Evolutionary conservation across 768 basidiomycete genomes (phyloP).

Genomic region (Austroboletus festivus): DNA sequence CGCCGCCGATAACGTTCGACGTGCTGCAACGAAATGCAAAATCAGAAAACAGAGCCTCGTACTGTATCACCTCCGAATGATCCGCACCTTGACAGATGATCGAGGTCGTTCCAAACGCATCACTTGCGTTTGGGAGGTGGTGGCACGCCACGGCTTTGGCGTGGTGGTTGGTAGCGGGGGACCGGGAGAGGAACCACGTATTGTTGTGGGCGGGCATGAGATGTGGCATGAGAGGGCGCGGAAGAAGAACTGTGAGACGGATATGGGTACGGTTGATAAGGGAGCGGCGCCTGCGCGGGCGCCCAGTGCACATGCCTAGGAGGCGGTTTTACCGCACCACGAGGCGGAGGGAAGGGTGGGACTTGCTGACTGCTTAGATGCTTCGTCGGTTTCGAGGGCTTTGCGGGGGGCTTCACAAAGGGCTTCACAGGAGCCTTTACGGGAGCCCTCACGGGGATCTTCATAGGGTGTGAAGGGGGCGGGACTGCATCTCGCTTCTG

Average conservation of each 20-base stretch:
- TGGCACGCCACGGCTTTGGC: conserved; percentile 1
- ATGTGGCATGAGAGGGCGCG: neutral
- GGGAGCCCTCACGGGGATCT: neutral
- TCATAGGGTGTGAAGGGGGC: conserved; percentile 10
- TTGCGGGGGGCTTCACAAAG: neutral
- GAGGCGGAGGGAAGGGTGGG: conserved; percentile 24
- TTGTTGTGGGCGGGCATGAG: conserved; percentile 2
- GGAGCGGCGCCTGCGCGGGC: conserved; percentile 26
- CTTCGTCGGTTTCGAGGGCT: neutral
- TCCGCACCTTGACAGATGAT: conserved; percentile 29
- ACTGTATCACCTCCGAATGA: conserved; percentile 23
- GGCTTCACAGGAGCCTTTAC: neutral
- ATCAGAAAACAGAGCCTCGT: conserved; percentile 17
- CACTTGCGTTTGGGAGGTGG: conserved; percentile 15
- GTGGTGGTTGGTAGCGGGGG: conserved; percentile 23
- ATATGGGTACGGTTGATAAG: conserved; percentile 26
- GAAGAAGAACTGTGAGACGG: conserved; percentile 11
- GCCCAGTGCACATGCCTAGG: conserved; percentile 29
- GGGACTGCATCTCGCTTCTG: conserved; percentile 18
- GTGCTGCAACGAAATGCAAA: conserved; percentile 18
- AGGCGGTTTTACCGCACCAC: conserved; percentile 12
- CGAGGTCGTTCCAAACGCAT: conserved; percentile 4
- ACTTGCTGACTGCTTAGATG: conserved; percentile 3
- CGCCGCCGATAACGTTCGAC: conserved; percentile 20
- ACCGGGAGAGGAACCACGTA: conserved; percentile 1